These are phyloP conservation scores for Aspergillus fumigatiaffinis DNA, from an alignment of 2,329 filamentous ascomycete species.

Conservation along the genomic window DNA sequence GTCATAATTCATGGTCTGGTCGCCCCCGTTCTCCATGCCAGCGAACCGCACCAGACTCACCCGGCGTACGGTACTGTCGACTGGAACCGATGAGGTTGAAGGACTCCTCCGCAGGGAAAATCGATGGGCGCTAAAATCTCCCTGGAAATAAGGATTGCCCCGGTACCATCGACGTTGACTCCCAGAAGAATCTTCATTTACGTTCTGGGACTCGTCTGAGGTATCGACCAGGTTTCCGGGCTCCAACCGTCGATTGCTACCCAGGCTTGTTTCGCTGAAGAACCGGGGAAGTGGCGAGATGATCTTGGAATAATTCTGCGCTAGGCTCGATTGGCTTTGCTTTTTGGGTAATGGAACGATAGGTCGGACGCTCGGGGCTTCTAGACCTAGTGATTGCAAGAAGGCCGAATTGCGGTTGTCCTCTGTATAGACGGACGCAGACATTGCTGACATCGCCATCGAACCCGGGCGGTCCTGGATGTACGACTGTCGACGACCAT, in stretches of 20 bases:
- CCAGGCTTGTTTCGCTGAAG: constrained; percentile 34
- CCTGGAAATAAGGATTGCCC: constrained; percentile 13
- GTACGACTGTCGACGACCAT: constrained; percentile 27
- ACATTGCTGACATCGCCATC: constrained; percentile 32
- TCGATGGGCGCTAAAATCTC: background rate
- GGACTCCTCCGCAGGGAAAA: constrained; percentile 13
- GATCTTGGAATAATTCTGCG: constrained; percentile 34
- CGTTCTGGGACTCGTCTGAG: constrained; percentile 16
- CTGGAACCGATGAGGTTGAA: constrained; percentile 12
- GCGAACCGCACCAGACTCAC: constrained; percentile 19
- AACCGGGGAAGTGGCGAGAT: constrained; percentile 35
- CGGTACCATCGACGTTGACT: constrained; percentile 21
- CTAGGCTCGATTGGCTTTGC: constrained; percentile 34
- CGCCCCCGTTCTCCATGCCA: constrained; percentile 13
- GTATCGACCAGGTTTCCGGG: constrained; percentile 12
- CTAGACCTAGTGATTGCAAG: constrained; percentile 25
- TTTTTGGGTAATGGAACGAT: constrained; percentile 19
- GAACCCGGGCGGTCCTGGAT: constrained; percentile 31
- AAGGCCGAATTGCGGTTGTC: constrained; percentile 31
- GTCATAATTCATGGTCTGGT: constrained; percentile 2
- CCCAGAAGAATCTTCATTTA: constrained; percentile 16
- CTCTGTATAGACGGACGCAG: constrained; percentile 34
- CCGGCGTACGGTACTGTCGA: constrained; percentile 14
- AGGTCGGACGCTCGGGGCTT: constrained; percentile 18
- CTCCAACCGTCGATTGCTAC: constrained; percentile 22